These are phyloP conservation scores for Casaregolazyma suthepensis DNA, from an alignment of 1,139 yeast species.

Conservation along the genomic window DNA sequence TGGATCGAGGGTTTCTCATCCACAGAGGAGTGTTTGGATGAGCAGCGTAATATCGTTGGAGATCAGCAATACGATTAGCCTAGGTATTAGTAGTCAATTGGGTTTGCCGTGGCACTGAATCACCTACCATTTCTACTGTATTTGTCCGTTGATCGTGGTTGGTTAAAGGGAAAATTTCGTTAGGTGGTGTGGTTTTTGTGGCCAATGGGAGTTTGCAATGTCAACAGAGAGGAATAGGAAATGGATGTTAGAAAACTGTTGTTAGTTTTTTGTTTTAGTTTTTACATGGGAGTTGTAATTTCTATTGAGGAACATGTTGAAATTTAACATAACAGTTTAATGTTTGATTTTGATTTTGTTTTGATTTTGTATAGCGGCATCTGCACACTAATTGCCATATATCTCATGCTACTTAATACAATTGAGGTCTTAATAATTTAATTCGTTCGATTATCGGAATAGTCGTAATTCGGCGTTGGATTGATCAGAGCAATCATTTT, in stretches of 20 bases:
- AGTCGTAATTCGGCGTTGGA: no score
- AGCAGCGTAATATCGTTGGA: constrained; percentile 36
- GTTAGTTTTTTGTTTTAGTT: no score
- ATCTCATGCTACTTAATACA: neutral
- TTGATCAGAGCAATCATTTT: no score
- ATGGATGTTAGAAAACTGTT: neutral
- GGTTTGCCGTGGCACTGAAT: neutral
- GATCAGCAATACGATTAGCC: constrained; percentile 32
- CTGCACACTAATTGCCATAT: neutral
- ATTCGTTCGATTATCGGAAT: no score
- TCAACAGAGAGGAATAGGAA: neutral
- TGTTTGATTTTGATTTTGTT: no score
- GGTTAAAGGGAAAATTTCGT: constrained; percentile 4
- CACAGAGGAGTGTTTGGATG: constrained; percentile 33
- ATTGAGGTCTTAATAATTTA: no score
- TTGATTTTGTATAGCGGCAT: no score
- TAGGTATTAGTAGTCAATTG: neutral
- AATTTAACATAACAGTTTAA: no score
- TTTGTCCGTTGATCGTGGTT: constrained; percentile 41
- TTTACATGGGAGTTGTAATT: no score
- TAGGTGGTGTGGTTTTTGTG: constrained; percentile 9
- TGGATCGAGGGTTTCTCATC: constrained; percentile 55
- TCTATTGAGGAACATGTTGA: no score
- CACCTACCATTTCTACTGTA: constrained; percentile 48
- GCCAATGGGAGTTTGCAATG: neutral